Evolutionary conservation across 352 stramenopile species (phyloP).

Genomic region (Phytophthora melonis): DNA sequence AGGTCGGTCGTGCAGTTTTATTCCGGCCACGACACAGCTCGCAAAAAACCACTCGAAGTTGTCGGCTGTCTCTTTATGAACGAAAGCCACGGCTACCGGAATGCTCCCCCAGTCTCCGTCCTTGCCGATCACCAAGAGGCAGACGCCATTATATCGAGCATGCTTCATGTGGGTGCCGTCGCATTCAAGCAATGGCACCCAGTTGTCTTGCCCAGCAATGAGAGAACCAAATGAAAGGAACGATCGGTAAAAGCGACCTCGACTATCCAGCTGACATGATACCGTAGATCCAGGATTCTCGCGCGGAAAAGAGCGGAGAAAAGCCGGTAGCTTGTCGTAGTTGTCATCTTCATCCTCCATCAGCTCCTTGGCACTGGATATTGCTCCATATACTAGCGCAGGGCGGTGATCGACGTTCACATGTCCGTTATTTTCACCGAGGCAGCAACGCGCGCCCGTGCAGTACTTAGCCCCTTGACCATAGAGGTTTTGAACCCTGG

Average conservation of each 20-base stretch:
- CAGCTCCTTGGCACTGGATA: neutral
- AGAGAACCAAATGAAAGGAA: neutral
- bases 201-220: neutral
- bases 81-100: no score
- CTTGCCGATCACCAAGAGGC: no score
- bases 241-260: neutral
- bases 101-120: no score
- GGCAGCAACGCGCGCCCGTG: neutral
- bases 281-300: neutral
- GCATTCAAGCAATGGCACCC: neutral
- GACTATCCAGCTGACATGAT: neutral
- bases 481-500: constrained; percentile 14
- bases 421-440: neutral
- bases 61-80: no score
- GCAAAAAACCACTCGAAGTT: no score
- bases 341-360: neutral
- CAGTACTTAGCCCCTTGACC: neutral
- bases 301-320: neutral
- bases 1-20: no score
- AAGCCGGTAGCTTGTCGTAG: neutral
- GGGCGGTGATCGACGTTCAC: neutral
- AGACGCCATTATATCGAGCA: neutral
- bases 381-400: neutral
- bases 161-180: neutral
- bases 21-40: no score